Conservation (phyloP, 371 early-diverging fungal species). For the Chytridium lagenaria region DNA sequence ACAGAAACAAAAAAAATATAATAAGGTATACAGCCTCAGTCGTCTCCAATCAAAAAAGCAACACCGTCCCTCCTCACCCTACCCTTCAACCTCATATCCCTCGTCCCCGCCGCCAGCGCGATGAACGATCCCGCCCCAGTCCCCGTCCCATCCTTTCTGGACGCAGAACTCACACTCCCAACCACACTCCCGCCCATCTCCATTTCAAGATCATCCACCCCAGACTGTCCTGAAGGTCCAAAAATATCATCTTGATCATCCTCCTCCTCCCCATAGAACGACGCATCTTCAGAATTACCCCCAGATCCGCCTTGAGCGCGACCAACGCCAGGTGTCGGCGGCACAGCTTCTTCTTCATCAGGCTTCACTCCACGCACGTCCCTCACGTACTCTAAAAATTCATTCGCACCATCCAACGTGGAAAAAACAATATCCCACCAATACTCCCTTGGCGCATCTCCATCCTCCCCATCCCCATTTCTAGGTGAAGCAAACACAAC, state of each 20-base stretch:
- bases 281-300: background rate
- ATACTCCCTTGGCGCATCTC: slow-evolving; percentile 18
- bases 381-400: slow-evolving; percentile 44
- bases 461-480: background rate
- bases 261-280: background rate
- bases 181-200: background rate
- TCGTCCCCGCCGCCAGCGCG: slow-evolving; percentile 4
- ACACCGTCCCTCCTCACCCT: slow-evolving; percentile 32
- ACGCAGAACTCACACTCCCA: slow-evolving; percentile 15
- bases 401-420: slow-evolving; percentile 44
- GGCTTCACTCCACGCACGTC: slow-evolving; percentile 31
- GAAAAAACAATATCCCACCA: slow-evolving; percentile 51
- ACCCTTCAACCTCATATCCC: slow-evolving; percentile 25
- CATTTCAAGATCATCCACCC: slow-evolving; percentile 21
- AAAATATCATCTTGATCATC: slow-evolving; percentile 6
- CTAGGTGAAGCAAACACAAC: slow-evolving; percentile 37
- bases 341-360: slow-evolving; percentile 20
- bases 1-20: too few relatives aligned
- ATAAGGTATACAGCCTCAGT: too few relatives aligned
- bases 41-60: slow-evolving; percentile 34
- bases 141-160: background rate
- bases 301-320: background rate
- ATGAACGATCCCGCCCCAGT: background rate
- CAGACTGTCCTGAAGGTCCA: background rate
- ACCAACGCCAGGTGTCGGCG: too few relatives aligned